Evolutionary conservation across 2,329 filamentous ascomycete genomes (phyloP).

Genomic region (Ceratocystis cacaofunesta): DNA sequence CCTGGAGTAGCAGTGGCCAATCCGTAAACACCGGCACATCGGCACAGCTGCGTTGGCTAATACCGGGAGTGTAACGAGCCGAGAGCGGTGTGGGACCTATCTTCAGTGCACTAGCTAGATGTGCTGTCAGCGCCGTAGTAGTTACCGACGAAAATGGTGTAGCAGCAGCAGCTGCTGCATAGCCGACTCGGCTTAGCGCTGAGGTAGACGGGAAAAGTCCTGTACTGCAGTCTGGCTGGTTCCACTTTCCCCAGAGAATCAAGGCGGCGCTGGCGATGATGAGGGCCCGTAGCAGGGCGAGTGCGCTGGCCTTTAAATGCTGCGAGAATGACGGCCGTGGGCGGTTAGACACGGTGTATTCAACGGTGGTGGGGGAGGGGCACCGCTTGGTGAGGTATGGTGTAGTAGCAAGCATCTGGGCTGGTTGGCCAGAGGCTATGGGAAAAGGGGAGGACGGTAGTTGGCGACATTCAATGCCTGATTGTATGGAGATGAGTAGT

Average conservation of each 20-base stretch:
- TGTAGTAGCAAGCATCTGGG: constrained; percentile 44
- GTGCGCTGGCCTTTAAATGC: constrained; percentile 31
- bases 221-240: constrained; percentile 21
- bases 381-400: constrained; percentile 48
- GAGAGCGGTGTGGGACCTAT: neutral
- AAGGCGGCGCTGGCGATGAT: constrained; percentile 32
- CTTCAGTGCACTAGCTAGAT: neutral
- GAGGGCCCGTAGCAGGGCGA: constrained; percentile 31
- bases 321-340: constrained; percentile 37
- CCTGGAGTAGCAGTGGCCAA: constrained; percentile 24
- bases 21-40: constrained; percentile 21
- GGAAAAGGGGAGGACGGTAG: neutral
- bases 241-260: constrained; percentile 36
- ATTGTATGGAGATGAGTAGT: neutral
- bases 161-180: neutral
- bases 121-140: neutral
- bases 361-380: constrained; percentile 76
- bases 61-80: constrained; percentile 15
- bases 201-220: constrained; percentile 4
- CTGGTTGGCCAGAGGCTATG: neutral
- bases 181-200: neutral
- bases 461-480: neutral
- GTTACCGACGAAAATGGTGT: neutral
- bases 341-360: constrained; percentile 79
- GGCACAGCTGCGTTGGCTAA: constrained; percentile 18